Base-by-base conservation (phyloP, 2,329 filamentous ascomycete species). In the Colletotrichum sp. region DNA sequence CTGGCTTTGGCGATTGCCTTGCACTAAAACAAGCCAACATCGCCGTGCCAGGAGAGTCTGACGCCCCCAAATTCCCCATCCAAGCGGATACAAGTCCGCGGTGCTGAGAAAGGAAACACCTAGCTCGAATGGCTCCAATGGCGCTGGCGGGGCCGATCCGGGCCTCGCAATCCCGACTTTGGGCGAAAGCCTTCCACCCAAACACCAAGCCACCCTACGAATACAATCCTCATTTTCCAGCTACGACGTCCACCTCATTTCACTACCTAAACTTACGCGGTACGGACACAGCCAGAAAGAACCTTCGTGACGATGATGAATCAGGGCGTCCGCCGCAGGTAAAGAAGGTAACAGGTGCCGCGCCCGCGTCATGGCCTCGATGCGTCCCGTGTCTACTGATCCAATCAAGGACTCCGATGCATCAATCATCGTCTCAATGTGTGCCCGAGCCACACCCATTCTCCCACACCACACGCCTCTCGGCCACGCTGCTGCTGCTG, bases 31-130 rank as follows among this genome's bases (percentile, higher is more conserved):
- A 74, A 59, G 69, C 57, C 55, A 30, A 75, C 43, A 39, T 48
- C 57, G 69, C 55, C 39, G 18, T 72, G 26, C 55, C 30, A 34
- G 39, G 21, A 14, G 30, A 75, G 63, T 68, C 36, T 57, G 30
- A 72, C 72, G 72, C 69, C 72, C 43, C 39, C 67, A 24, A 71
- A 32, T 63, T 43, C 55, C 55, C 72, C 72, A 72, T 66, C 32
- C 39, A 72, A 75, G 55, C 63, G 68, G n/a, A 21, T 48, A 48
- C 43, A 61, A 71, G n/a, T 64, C 30, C 34, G 21, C 21, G 18
- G 26, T 24, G 48, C 12, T 67, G 16, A 52, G 28, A 57, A 32
- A 43, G 69, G 32, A 65, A 43, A 61, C 39, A 24, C 18, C 36
- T 70, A 52, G 63, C 61, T 43, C 61, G 4, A n/a, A 32, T 39